phyloP scores from a whole-genome alignment of 208 protist species.

The Leishmania arabica region DNA sequence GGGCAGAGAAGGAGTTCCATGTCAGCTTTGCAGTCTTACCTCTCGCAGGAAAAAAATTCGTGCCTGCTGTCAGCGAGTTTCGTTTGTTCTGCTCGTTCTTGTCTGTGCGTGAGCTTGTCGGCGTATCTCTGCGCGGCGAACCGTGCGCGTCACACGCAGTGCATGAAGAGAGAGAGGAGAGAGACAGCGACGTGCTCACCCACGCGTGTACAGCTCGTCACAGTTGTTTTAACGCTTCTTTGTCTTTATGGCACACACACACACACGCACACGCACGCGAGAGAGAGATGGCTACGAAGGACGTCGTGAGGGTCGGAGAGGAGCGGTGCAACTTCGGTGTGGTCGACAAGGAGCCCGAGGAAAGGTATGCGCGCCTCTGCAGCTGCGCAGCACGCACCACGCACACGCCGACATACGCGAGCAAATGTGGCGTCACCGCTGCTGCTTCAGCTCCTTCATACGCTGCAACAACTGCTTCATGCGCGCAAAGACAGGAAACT shows the following conservation, averaged over 20 bases:
- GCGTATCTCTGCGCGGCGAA: background rate
- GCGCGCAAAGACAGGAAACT: slow-evolving; percentile 85
- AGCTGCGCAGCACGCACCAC: background rate
- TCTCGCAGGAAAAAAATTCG: background rate
- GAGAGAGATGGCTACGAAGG: background rate
- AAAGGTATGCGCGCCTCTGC: background rate
- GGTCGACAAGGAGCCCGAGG: background rate
- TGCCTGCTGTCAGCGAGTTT: too few species aligned
- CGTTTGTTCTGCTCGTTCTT: background rate
- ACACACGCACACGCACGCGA: background rate
- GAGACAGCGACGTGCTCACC: background rate
- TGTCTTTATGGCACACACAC: background rate
- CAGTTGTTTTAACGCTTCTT: background rate
- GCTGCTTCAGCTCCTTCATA: slow-evolving; percentile 83
- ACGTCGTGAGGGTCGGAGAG: background rate
- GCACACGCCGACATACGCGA: background rate
- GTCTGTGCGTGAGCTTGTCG: background rate
- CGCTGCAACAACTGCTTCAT: slow-evolving; percentile 83
- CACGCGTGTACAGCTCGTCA: background rate
- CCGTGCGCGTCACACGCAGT: background rate
- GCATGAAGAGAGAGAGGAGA: background rate
- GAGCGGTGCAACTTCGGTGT: background rate
- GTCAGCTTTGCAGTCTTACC: background rate
- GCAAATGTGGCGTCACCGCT: background rate
- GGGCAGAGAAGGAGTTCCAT: background rate